phyloP scores from a whole-genome alignment of 1,284 basidiomycete genomes.

The Fomes fomentarius region DNA sequence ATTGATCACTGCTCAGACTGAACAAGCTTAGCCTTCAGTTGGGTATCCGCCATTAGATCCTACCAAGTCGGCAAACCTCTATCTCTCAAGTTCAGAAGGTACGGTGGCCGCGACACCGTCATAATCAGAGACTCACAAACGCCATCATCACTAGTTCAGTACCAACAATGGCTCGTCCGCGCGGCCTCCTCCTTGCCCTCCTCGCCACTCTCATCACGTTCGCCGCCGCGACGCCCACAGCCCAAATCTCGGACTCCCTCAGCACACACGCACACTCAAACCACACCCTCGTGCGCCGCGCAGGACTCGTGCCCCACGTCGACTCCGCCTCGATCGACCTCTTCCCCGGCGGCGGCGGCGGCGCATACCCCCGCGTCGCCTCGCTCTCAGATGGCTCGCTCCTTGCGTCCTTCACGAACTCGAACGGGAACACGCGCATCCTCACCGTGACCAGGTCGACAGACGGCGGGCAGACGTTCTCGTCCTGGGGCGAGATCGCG shows the following conservation, averaged over 20 bases:
- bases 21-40: too few relatives aligned
- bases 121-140: too few relatives aligned
- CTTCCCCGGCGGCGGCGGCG: neutral
- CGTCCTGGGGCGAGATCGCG: slow-evolving; percentile 1
- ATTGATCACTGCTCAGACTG: too few relatives aligned
- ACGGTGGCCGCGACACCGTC: too few relatives aligned
- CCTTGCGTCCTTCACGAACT: slow-evolving; percentile 1
- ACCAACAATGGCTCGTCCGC: neutral
- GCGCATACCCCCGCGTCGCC: slow-evolving; percentile 4
- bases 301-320: slow-evolving; percentile 74
- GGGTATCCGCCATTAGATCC: too few relatives aligned
- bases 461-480: slow-evolving; percentile 1
- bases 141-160: too few relatives aligned
- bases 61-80: too few relatives aligned
- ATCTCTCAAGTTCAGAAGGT: too few relatives aligned
- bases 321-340: slow-evolving; percentile 41
- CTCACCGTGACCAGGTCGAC: slow-evolving; percentile 5
- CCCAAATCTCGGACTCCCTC: neutral
- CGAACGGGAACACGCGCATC: neutral
- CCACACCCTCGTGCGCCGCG: slow-evolving; percentile 62
- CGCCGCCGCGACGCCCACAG: neutral
- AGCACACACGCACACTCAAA: neutral
- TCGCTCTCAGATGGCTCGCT: neutral
- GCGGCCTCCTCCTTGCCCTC: neutral
- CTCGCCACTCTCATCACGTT: neutral